Percentiles rank a stretch among this genome's conserved stretches.
Conservation (phyloP, 192 early-diverging fungal genomes). For the Chytriomyces sp. region DNA sequence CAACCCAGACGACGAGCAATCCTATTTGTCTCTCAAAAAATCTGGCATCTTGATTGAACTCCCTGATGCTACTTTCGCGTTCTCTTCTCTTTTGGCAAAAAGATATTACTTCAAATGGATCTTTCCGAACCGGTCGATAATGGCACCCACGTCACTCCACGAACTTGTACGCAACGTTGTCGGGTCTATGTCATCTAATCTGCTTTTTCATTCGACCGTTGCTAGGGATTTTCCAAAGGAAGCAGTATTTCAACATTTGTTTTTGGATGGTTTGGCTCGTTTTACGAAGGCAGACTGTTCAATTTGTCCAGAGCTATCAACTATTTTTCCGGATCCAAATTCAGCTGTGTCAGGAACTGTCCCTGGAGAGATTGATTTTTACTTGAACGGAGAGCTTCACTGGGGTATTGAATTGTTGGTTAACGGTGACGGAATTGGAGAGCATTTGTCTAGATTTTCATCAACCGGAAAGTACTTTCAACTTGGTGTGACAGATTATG, state of each 20-base stretch:
- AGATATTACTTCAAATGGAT: slow-evolving; percentile 39
- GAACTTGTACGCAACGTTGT: slow-evolving; percentile 31
- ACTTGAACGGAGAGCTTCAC: slow-evolving; percentile 28
- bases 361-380: slow-evolving; percentile 33
- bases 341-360: slow-evolving; percentile 9
- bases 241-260: slow-evolving; percentile 22
- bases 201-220: slow-evolving; percentile 11
- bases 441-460: slow-evolving; percentile 24
- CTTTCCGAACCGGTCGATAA: slow-evolving; percentile 20
- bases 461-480: slow-evolving; percentile 20
- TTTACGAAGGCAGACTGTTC: slow-evolving; percentile 17
- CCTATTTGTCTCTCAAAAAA: slow-evolving; percentile 9
- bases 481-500: slow-evolving; percentile 24
- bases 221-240: slow-evolving; percentile 15
- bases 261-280: slow-evolving; percentile 21
- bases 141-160: slow-evolving; percentile 29
- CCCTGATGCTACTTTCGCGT: slow-evolving; percentile 3
- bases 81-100: slow-evolving; percentile 36
- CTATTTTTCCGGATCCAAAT: slow-evolving; percentile 15
- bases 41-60: slow-evolving; percentile 28
- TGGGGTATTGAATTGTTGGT: slow-evolving; percentile 32
- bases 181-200: slow-evolving; percentile 7
- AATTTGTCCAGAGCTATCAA: slow-evolving; percentile 27
- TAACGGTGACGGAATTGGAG: slow-evolving; percentile 22
- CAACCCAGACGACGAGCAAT: background rate